These are phyloP conservation scores for Phytophthora ohioensis DNA, from an alignment of 352 stramenopile genomes.

Conservation along the genomic window DNA sequence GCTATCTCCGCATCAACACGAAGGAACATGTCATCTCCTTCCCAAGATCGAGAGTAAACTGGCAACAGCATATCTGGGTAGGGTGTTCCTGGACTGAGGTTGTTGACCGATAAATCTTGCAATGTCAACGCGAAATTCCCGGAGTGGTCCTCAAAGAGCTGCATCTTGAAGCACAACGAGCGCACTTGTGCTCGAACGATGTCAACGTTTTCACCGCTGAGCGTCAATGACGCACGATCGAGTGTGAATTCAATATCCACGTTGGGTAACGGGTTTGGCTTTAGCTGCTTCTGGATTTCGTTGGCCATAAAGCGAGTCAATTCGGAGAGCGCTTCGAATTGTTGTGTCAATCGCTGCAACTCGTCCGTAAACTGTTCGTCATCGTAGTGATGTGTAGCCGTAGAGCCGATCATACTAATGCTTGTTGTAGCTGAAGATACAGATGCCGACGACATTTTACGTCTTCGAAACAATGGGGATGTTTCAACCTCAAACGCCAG, in stretches of 20 bases:
- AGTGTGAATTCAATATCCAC: conserved; percentile 73
- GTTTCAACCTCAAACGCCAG: conserved; percentile 56
- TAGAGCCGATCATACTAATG: conserved; percentile 47
- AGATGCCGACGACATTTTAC: conserved; percentile 38
- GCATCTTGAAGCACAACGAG: conserved; percentile 64
- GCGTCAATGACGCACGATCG: conserved; percentile 61
- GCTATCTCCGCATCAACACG: conserved; percentile 78
- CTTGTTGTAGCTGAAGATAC: conserved; percentile 49
- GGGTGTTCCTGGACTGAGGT: conserved; percentile 72
- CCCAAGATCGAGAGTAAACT: conserved; percentile 54
- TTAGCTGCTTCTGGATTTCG: conserved; percentile 47
- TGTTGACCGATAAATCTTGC: conserved; percentile 64
- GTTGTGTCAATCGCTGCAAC: conserved; percentile 51
- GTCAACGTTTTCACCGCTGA: conserved; percentile 67
- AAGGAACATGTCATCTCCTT: conserved; percentile 74
- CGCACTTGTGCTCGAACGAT: conserved; percentile 63
- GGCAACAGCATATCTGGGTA: conserved; percentile 76
- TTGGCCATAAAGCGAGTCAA: conserved; percentile 48
- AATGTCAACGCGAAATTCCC: conserved; percentile 69
- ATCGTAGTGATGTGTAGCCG: conserved; percentile 45
- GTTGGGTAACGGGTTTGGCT: conserved; percentile 57
- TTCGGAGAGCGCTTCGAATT: conserved; percentile 57
- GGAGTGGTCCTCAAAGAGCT: conserved; percentile 78
- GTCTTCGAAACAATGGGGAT: conserved; percentile 52
- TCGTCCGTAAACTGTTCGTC: conserved; percentile 57